Conservation (phyloP, 495 filamentous ascomycete species). For the Penicillium odoratum region DNA sequence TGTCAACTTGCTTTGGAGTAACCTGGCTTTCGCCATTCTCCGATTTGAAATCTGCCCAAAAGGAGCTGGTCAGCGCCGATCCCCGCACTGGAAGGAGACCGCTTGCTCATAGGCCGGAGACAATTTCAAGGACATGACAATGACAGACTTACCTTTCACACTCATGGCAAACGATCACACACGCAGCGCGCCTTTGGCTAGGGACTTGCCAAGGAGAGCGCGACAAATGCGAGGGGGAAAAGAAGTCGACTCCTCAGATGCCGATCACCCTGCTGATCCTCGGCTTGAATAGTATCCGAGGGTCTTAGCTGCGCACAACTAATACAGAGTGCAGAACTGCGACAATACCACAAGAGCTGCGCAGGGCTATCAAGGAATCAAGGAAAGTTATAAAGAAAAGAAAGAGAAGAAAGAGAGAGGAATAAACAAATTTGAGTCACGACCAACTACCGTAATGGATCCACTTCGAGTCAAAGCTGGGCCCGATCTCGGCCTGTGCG, state of each 20-base stretch:
- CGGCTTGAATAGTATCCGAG: slow-evolving; percentile 1
- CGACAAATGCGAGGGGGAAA: neutral
- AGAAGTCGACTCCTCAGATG: neutral
- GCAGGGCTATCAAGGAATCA: neutral
- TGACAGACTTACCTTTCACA: neutral
- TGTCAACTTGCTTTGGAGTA: slow-evolving; percentile 6
- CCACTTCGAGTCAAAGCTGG: slow-evolving; percentile 1
- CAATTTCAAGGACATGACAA: neutral
- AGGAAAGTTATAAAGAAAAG: neutral
- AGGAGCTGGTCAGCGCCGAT: slow-evolving; percentile 17
- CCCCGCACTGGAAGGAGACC: neutral
- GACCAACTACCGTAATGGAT: neutral
- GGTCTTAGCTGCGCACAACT: neutral
- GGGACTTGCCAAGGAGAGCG: neutral
- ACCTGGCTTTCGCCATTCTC: slow-evolving; percentile 33
- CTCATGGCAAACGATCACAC: neutral
- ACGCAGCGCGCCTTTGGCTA: neutral
- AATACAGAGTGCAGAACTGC: neutral
- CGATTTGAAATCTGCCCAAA: slow-evolving; percentile 21
- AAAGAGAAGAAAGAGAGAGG: neutral
- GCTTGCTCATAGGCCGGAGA: neutral
- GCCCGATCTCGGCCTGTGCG: slow-evolving; percentile 28
- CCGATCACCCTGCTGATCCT: neutral
- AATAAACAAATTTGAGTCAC: neutral
- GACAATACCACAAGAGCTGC: neutral